Evolutionary conservation across 2,329 filamentous ascomycete genomes (phyloP).

Genomic region (Aspergillus ibericus): DNA sequence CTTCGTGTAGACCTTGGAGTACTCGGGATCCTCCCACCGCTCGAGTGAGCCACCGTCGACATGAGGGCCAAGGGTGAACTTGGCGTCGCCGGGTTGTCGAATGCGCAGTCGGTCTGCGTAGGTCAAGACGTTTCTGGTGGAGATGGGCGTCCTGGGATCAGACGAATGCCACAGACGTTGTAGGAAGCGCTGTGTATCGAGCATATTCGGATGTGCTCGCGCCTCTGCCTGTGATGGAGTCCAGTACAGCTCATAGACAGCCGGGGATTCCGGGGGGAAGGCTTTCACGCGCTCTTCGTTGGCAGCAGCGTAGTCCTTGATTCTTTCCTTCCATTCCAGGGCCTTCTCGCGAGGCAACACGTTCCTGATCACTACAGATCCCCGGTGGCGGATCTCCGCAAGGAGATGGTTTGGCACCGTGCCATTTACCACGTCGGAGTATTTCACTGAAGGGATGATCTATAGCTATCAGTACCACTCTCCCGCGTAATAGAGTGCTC

Average conservation of each 20-base stretch:
- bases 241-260: conserved; percentile 78
- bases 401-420: conserved; percentile 35
- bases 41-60: conserved; percentile 73
- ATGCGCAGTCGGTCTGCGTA: conserved; percentile 75
- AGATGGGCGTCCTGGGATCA: conserved; percentile 47
- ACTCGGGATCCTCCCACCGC: conserved; percentile 70
- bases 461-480: conserved; percentile 17
- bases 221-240: conserved; percentile 67
- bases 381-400: conserved; percentile 59
- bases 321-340: conserved; percentile 62
- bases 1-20: conserved; percentile 70
- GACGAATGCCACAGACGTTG: conserved; percentile 65
- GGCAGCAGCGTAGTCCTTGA: conserved; percentile 63
- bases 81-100: conserved; percentile 67
- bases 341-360: conserved; percentile 66
- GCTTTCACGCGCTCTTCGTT: conserved; percentile 58
- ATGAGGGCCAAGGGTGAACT: conserved; percentile 72
- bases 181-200: conserved; percentile 62
- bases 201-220: conserved; percentile 64
- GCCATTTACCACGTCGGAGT: conserved; percentile 40
- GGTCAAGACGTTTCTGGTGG: conserved; percentile 60
- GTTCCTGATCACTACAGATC: conserved; percentile 63
- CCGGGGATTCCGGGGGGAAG: conserved; percentile 66
- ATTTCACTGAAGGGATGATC: conserved; percentile 47
- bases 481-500: background rate